Conservation (phyloP, 768 basidiomycete species). For the Tylopilus plumbeoviolaceoides region DNA sequence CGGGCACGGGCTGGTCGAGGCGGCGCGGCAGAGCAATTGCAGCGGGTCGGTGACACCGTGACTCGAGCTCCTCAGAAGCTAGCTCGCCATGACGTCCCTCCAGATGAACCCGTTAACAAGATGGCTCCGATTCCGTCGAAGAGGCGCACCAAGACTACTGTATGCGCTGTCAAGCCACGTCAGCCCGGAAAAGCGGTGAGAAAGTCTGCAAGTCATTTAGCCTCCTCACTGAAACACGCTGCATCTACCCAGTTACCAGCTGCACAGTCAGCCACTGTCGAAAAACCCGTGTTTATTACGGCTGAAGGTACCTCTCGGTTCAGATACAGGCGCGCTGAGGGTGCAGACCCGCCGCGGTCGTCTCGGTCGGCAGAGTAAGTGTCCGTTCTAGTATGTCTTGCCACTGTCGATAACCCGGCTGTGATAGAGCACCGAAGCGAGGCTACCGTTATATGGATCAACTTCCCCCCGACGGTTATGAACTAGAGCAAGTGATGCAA, state of each 20-base stretch:
- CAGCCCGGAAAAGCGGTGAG: not conserved
- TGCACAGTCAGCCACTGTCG: too few species aligned
- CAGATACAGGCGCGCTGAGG: too few species aligned
- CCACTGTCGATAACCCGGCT: too few species aligned
- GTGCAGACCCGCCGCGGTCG: too few species aligned
- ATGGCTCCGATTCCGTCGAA: not conserved
- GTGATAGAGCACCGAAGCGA: not conserved
- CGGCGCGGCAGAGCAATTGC: not conserved
- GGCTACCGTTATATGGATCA: not conserved
- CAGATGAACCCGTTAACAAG: not conserved
- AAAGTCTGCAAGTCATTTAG: not conserved
- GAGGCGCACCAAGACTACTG: not conserved
- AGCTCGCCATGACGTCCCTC: not conserved
- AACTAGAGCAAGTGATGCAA: not conserved
- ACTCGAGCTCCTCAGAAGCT: not conserved
- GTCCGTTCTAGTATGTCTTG: too few species aligned
- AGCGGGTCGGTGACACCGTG: not conserved
- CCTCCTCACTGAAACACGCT: too few species aligned
- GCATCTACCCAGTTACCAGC: too few species aligned
- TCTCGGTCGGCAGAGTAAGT: too few species aligned
- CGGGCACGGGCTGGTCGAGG: not conserved
- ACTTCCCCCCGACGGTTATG: not conserved
- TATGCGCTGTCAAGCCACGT: not conserved
- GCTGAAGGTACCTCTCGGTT: too few species aligned
- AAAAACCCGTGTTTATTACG: too few species aligned